Percentiles rank a stretch among this genome's conserved stretches.
phyloP scores from a whole-genome alignment of 2,329 filamentous ascomycete genomes.

The Fusarium zealandicum region DNA sequence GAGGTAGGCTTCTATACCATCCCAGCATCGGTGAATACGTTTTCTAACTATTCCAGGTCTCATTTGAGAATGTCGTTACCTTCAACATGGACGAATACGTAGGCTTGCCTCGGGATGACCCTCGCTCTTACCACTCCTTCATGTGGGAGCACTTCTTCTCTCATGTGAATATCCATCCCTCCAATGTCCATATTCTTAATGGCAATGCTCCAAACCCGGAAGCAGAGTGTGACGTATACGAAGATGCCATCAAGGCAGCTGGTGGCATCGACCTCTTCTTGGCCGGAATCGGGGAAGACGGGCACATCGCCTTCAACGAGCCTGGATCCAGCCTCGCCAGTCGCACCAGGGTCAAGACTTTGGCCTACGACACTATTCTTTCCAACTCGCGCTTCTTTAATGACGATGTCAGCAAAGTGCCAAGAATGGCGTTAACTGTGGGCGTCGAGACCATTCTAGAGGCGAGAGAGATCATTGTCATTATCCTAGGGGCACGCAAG shows the following conservation, averaged over 20 bases:
- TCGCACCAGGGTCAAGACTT: constrained; percentile 83
- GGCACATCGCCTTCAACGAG: constrained; percentile 91
- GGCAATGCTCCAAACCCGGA: constrained; percentile 79
- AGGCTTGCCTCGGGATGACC: constrained; percentile 80
- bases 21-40: neutral
- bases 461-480: constrained; percentile 80
- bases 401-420: constrained; percentile 76
- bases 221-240: constrained; percentile 80
- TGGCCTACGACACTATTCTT: constrained; percentile 86
- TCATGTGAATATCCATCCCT: constrained; percentile 79
- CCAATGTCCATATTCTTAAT: constrained; percentile 84
- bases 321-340: constrained; percentile 80
- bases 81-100: constrained; percentile 97
- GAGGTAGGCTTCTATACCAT: constrained; percentile 50
- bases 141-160: constrained; percentile 95
- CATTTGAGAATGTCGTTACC: constrained; percentile 86
- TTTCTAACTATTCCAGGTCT: constrained; percentile 61
- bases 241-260: constrained; percentile 74
- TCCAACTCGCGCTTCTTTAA: constrained; percentile 87
- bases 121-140: constrained; percentile 88
- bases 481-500: constrained; percentile 84
- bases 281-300: constrained; percentile 84
- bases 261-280: constrained; percentile 88
- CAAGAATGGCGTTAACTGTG: constrained; percentile 83
- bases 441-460: constrained; percentile 85